These are phyloP conservation scores for Cryphonectria nitschkei DNA, from an alignment of 2,329 filamentous ascomycete species.

Conservation along the genomic window DNA sequence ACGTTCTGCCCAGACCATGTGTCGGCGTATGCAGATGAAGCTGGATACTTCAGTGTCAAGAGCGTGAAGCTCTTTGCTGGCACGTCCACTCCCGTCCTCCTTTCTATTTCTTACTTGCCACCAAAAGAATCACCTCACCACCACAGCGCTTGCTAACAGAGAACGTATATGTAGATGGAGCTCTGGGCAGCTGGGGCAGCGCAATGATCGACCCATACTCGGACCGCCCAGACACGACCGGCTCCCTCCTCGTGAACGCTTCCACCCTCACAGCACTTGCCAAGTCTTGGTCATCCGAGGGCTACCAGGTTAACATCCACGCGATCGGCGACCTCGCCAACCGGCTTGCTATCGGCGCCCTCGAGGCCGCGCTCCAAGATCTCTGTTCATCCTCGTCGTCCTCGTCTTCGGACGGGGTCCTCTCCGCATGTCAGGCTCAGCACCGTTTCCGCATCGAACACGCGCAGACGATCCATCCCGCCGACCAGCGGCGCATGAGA, in stretches of 20 bases:
- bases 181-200: conserved; percentile 72
- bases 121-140: neutral
- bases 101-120: neutral
- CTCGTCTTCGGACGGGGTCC: conserved; percentile 31
- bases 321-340: conserved; percentile 74
- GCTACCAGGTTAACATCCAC: conserved; percentile 73
- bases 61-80: conserved; percentile 73
- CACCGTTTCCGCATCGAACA: conserved; percentile 72
- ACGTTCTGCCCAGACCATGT: conserved; percentile 62
- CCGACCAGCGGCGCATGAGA: conserved; percentile 64
- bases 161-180: conserved; percentile 57
- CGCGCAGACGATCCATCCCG: conserved; percentile 69
- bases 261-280: conserved; percentile 58
- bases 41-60: conserved; percentile 58
- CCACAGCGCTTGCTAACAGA: conserved; percentile 25
- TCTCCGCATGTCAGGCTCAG: conserved; percentile 55
- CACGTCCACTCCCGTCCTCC: conserved; percentile 37
- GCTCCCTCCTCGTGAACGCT: conserved; percentile 69
- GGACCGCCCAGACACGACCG: conserved; percentile 63
- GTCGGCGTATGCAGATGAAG: conserved; percentile 45
- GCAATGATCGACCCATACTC: conserved; percentile 72
- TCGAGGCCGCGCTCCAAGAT: conserved; percentile 58
- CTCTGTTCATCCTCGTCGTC: conserved; percentile 47
- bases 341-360: conserved; percentile 64
- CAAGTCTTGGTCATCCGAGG: conserved; percentile 60